Base-by-base conservation (phyloP, 352 stramenopile species). In the Globisporangium solare region DNA sequence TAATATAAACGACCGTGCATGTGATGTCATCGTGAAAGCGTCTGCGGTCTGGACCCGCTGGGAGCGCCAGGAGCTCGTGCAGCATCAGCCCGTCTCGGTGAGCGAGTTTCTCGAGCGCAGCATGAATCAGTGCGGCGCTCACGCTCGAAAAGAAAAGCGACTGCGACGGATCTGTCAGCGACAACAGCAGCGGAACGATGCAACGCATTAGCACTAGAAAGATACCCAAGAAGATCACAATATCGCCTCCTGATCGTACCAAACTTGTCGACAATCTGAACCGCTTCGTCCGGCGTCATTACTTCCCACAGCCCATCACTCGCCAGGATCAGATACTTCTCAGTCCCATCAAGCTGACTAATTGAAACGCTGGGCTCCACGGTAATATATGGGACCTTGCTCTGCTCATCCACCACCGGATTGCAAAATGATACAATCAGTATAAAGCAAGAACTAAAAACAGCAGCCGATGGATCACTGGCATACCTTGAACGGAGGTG, bases 401-500 rank as follows among this genome's bases (percentile, higher is more conserved):
- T 90, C 74, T 90, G 51, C 6, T 42, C 6, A 56, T 45, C 35
- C 40, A 45, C 11, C 47, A 45, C 11, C 47, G 51, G 18, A 51
- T 11, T 22, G 21, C 11, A 46, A 14, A 56, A 58, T 13, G 56
- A 31, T 40, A 22, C 27, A 56, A 37, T 47, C 15, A 52, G 39
- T 43, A 15, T 17, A 21, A 21, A 17, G 15, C 35, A 17, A 56
- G 37, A 14, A 17, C 27, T 24, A 41, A n/a, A n/a, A n/a, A n/a
- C 3, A 27, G 27, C 21, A 10, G 22, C 2, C 17, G 11, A n/a
- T 21, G 14, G 22, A 4, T 14, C 32, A 20, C 0, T 2, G 3
- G 22, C 86, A 68, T 12, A 87, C 73, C 73, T 97, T 97, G 65
- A 97, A 97, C 7, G 89, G 92, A 52, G 84, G 75, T 13, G 90